A percentile compares a stretch with the other conserved stretches of the same genome.
Evolutionary conservation across 1,139 yeast genomes (phyloP).

Genomic region (Candida neerlandica): DNA sequence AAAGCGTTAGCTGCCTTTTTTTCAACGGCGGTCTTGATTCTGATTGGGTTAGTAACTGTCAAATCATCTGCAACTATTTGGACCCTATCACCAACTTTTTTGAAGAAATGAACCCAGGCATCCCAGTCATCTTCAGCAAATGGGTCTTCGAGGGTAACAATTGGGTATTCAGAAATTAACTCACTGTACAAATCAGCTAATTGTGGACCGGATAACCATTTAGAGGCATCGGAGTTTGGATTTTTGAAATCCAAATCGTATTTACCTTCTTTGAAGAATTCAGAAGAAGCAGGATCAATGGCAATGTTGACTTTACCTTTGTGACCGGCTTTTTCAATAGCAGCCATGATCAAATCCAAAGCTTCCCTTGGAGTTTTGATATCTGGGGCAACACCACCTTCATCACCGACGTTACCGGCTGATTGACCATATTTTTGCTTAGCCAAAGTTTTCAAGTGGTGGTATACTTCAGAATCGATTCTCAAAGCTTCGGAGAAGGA

Average conservation of each 20-base stretch:
- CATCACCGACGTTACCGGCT: conserved; percentile 99
- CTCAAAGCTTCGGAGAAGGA: conserved; percentile 91
- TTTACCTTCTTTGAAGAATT: conserved; percentile 92
- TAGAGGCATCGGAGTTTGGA: conserved; percentile 83
- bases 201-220: conserved; percentile 87
- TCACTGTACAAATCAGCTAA: conserved; percentile 79
- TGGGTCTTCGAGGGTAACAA: conserved; percentile 96
- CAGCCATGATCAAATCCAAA: conserved; percentile 81
- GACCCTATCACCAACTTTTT: conserved; percentile 64
- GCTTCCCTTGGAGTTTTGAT: conserved; percentile 93
- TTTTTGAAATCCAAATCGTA: conserved; percentile 98
- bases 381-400: conserved; percentile 99
- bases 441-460: conserved; percentile 85
- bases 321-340: conserved; percentile 92
- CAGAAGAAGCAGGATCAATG: conserved; percentile 94
- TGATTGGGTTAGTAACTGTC: conserved; percentile 94
- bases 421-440: conserved; percentile 93
- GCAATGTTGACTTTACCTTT: conserved; percentile 88
- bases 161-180: conserved; percentile 87
- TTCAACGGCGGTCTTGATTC: conserved; percentile 92
- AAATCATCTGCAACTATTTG: conserved; percentile 97
- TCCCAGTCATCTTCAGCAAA: conserved; percentile 99
- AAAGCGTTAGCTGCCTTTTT: conserved; percentile 92
- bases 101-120: conserved; percentile 87
- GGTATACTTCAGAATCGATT: conserved; percentile 96